These are phyloP conservation scores for Crithidia fasciculata DNA, from an alignment of 208 protist species.

Conservation along the genomic window DNA sequence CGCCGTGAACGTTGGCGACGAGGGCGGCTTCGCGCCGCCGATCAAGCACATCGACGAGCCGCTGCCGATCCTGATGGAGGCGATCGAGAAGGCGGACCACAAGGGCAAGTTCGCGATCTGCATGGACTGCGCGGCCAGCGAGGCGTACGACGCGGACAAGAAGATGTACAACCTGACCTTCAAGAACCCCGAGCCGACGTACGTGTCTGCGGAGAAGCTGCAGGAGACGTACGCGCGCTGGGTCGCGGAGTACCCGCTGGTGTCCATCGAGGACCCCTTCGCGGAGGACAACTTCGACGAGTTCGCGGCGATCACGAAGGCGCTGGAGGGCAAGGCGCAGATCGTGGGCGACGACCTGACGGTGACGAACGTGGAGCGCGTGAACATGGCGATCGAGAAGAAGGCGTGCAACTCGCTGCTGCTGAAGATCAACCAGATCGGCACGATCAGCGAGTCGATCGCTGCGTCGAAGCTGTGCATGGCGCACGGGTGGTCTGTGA, in stretches of 20 bases:
- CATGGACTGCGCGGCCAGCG: constrained; percentile 99
- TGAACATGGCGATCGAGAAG: constrained; percentile 92
- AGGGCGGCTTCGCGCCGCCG: constrained; percentile 98
- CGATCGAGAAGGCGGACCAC: constrained; percentile 97
- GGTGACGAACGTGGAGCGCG: constrained; percentile 97
- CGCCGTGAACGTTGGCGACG: constrained; percentile 97
- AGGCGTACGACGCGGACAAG: constrained; percentile 96
- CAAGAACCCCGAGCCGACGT: constrained; percentile 91
- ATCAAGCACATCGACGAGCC: constrained; percentile 96
- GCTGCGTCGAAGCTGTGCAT: constrained; percentile 93
- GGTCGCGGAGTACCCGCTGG: constrained; percentile 94
- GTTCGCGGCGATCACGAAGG: constrained; percentile 86
- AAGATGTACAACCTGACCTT: constrained; percentile 98
- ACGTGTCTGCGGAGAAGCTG: constrained; percentile 82
- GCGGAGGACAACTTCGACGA: constrained; percentile 98
- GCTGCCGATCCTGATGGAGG: constrained; percentile 95
- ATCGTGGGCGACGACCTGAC: constrained; percentile 99
- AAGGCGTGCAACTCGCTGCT: constrained; percentile 98
- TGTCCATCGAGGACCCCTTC: constrained; percentile 99
- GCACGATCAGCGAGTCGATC: constrained; percentile 97
- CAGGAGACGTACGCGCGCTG: constrained; percentile 94
- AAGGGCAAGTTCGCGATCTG: constrained; percentile 96
- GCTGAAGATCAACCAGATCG: constrained; percentile 99
- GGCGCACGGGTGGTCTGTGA: constrained; percentile 80
- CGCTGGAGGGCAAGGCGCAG: constrained; percentile 83